A percentile compares a stretch with the other conserved stretches of the same genome.
Conservation (phyloP, 192 early-diverging fungal species). For the Backusella sp. region DNA sequence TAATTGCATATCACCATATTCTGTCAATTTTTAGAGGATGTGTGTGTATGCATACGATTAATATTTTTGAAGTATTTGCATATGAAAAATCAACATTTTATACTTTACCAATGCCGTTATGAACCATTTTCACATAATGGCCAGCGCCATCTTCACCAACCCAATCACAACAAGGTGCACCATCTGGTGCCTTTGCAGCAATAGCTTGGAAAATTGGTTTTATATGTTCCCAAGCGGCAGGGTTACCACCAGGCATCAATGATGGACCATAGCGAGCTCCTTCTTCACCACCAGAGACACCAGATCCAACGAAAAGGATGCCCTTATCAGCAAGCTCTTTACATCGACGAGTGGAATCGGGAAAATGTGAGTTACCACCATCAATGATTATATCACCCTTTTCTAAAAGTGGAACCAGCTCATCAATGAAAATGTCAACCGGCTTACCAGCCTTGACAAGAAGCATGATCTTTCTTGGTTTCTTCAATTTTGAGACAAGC, state of each 20-base stretch:
- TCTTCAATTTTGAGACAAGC: slow-evolving; percentile 89
- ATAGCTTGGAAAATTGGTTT: slow-evolving; percentile 97
- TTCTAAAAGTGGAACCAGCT: slow-evolving; percentile 84
- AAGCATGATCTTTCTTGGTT: slow-evolving; percentile 96
- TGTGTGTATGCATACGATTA: no score
- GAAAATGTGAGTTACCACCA: slow-evolving; percentile 99
- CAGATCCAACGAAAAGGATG: slow-evolving; percentile 91
- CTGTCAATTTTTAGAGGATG: background rate
- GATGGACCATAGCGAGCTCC: slow-evolving; percentile 96
- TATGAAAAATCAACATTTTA: background rate
- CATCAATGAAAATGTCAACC: slow-evolving; percentile 94
- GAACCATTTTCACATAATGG: slow-evolving; percentile 99
- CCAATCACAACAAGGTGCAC: slow-evolving; percentile 97
- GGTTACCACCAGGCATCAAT: slow-evolving; percentile 96
- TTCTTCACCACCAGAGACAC: slow-evolving; percentile 99
- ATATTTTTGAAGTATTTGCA: background rate
- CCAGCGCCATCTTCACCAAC: slow-evolving; percentile 96
- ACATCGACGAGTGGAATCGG: slow-evolving; percentile 88
- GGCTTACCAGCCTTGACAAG: slow-evolving; percentile 95
- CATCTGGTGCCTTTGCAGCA: slow-evolving; percentile 82
- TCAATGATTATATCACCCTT: slow-evolving; percentile 95
- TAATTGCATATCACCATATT: slow-evolving; percentile 99
- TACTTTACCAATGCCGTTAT: slow-evolving; percentile 87
- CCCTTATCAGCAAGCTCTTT: slow-evolving; percentile 88
- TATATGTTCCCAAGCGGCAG: slow-evolving; percentile 88